These are phyloP conservation scores for Mallotus nudiflorus DNA, from an alignment of 345 rosid genomes.

Conservation along the genomic window DNA sequence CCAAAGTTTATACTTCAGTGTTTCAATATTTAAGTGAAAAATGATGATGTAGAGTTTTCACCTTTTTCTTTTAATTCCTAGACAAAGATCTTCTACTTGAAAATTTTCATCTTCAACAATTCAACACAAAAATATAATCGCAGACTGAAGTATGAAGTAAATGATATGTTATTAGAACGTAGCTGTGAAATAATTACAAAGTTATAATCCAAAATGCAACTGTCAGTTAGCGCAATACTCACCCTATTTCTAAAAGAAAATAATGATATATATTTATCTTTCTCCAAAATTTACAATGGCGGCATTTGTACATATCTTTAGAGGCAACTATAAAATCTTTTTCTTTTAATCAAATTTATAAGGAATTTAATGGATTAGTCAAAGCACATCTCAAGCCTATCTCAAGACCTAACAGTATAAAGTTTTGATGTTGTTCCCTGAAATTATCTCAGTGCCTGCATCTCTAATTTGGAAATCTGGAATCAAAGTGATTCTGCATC, in stretches of 20 bases:
- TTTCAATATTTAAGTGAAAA: background rate
- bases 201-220: background rate
- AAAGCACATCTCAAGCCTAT: slow-evolving; percentile 1
- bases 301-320: background rate
- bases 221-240: too few species aligned
- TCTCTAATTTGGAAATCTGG: slow-evolving; percentile 9
- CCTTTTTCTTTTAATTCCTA: background rate
- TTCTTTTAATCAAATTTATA: background rate
- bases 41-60: background rate
- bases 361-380: slow-evolving; percentile 18
- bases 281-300: slow-evolving; percentile 27
- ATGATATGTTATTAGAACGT: background rate
- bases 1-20: too few species aligned
- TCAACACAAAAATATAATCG: background rate
- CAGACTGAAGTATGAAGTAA: too few species aligned
- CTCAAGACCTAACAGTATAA: background rate
- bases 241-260: slow-evolving; percentile 8
- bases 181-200: background rate
- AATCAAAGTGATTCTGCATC: background rate
- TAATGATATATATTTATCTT: slow-evolving; percentile 23
- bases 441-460: background rate
- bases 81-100: background rate
- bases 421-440: background rate
- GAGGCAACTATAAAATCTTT: slow-evolving; percentile 9
- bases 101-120: background rate